Evolutionary conservation across 345 rosid genomes (phyloP), one percentile per base, ranked within the genome.

Genomic region (Lepidium sativum): DNA sequence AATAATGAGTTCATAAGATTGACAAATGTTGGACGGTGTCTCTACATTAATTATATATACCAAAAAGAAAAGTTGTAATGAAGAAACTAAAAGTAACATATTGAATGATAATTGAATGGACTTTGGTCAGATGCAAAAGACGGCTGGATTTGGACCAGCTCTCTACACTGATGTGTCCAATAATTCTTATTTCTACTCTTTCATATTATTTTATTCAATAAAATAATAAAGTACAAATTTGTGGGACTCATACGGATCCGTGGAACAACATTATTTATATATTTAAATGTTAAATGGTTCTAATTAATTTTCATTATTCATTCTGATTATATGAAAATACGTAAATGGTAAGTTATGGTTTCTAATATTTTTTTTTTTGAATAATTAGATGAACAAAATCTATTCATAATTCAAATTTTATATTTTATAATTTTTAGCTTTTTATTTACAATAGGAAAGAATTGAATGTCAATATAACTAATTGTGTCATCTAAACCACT

Each of bases 1-100:
- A 62, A n/a, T 3, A 6, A 38, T 16, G 40, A 25, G 14, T 69
- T 21, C 29, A 40, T 59, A 20, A 29, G 60, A 60, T 16, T 61
- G 55, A 27, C 54, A 35, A 25, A 4, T 60, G 14, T 8, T 70
- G 75, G 69, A 54, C 69, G 75, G 75, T 70, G 75, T 69, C 43
- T 25, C 29, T 29, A 54, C 34, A 35, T 37, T 53, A 53, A 35
- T 17, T 53, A 44, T 52, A 9, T 42, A 60, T 16, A 0, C 29
- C 29, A 60, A 15, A 31, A 42, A 29, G n/a, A 32, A 43, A 27
- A 45, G 33, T 70, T 53, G 13, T 44, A 27, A 34, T 54, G 56
- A 48, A 25, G 29, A 45, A 62, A 27, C 9, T 21, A 35, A 54
- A 54, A 35, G 49, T 62, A 45, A 47, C 32, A 60, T 61, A 0